Evolutionary conservation across 441 rosid species (phyloP).

Genomic region (Populus trichocarpa): DNA sequence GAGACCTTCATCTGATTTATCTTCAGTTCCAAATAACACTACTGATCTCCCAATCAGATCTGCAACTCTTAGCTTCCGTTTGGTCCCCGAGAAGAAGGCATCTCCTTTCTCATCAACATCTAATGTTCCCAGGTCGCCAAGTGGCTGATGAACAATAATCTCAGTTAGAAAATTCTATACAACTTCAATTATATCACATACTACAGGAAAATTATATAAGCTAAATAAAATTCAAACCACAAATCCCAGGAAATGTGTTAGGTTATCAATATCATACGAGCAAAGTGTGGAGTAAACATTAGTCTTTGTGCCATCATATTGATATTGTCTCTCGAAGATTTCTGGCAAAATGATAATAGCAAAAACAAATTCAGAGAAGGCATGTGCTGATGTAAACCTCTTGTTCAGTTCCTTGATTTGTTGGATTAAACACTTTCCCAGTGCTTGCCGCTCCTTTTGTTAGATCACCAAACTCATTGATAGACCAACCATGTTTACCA

Average conservation of each 20-base stretch:
- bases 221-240: not conserved
- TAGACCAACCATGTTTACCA: constrained; percentile 78
- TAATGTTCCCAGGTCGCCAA: constrained; percentile 97
- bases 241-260: not conserved
- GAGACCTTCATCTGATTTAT: constrained; percentile 56
- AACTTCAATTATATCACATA: not conserved
- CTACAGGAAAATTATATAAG: not conserved
- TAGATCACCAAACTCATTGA: constrained; percentile 89
- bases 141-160: constrained; percentile 37
- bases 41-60: constrained; percentile 81
- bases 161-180: not conserved
- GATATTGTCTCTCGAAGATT: not conserved
- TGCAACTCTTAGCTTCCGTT: constrained; percentile 58
- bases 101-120: constrained; percentile 59
- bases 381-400: constrained; percentile 39
- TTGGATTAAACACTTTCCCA: constrained; percentile 62
- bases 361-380: not conserved
- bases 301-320: not conserved
- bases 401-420: constrained; percentile 31
- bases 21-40: constrained; percentile 55
- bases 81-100: constrained; percentile 55
- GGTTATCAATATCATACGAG: not conserved
- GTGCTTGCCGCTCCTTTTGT: constrained; percentile 86
- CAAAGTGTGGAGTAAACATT: not conserved
- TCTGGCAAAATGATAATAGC: not conserved